Conservation (phyloP, 2,329 filamentous ascomycete genomes). For the Epichloe sp. region DNA sequence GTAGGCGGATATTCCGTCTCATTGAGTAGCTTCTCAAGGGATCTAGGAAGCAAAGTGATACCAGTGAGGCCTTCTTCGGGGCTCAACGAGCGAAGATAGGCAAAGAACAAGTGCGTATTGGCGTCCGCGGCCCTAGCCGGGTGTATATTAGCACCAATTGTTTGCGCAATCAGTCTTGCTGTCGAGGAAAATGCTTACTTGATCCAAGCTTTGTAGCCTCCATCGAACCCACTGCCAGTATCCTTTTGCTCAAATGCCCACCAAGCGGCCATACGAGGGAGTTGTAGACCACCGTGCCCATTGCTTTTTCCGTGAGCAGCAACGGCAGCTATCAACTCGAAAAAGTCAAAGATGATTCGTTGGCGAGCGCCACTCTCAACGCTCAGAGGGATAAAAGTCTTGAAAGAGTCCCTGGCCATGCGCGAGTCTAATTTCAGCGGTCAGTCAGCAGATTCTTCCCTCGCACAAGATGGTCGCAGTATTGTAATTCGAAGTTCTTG, state of each 20-base stretch:
- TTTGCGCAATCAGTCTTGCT: neutral
- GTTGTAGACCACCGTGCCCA: constrained; percentile 81
- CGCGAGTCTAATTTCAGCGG: constrained; percentile 57
- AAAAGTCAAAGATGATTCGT: constrained; percentile 90
- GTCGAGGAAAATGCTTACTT: constrained; percentile 17
- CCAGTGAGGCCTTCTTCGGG: constrained; percentile 67
- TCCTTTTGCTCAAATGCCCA: constrained; percentile 95
- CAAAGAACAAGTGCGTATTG: constrained; percentile 94
- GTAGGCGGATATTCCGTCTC: constrained; percentile 92
- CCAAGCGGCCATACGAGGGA: constrained; percentile 93
- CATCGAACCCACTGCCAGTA: constrained; percentile 81
- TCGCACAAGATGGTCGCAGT: neutral
- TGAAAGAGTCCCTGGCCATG: constrained; percentile 84
- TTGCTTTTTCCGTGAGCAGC: constrained; percentile 90
- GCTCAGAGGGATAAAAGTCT: constrained; percentile 89
- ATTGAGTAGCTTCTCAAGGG: constrained; percentile 77
- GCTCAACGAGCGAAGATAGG: constrained; percentile 79
- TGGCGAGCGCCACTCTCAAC: constrained; percentile 76
- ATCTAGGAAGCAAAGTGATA: constrained; percentile 78
- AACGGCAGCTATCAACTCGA: constrained; percentile 80
- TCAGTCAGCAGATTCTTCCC: constrained; percentile 1
- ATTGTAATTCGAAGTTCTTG: neutral
- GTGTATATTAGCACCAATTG: constrained; percentile 1
- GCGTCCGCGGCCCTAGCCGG: constrained; percentile 70
- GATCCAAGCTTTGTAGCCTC: constrained; percentile 86